phyloP scores from a whole-genome alignment of 208 protist genomes.

The Porcisia hertigi region DNA sequence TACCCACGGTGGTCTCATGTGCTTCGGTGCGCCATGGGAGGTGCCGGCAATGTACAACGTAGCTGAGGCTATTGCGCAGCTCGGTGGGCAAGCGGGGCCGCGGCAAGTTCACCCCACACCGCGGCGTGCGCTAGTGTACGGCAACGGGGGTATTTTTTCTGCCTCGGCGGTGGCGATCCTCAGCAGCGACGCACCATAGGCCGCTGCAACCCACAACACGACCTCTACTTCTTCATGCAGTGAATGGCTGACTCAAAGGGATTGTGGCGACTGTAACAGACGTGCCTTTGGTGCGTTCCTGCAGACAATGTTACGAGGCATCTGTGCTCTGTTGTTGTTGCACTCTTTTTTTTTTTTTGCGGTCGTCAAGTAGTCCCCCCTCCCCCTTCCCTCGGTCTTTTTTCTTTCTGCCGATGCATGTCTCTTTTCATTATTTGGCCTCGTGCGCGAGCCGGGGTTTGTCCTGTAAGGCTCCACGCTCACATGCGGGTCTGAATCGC shows the following conservation, averaged over 20 bases:
- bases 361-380: neutral
- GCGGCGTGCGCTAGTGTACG: conserved; percentile 83
- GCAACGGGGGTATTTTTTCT: conserved; percentile 89
- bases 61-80: conserved; percentile 58
- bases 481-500: neutral
- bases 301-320: neutral
- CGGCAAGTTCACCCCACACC: conserved; percentile 53
- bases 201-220: neutral
- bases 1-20: conserved; percentile 78
- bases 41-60: conserved; percentile 83
- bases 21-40: conserved; percentile 82
- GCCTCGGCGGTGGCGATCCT: conserved; percentile 78
- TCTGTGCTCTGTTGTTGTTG: neutral
- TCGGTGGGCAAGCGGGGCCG: conserved; percentile 40
- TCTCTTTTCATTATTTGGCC: neutral
- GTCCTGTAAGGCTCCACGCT: too few species aligned
- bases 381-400: neutral
- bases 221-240: neutral
- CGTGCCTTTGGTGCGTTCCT: neutral
- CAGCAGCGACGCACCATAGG: conserved; percentile 38
- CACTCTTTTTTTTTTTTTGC: neutral
- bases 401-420: neutral
- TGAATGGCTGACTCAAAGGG: neutral
- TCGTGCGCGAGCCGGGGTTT: neutral
- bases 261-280: neutral